These are phyloP conservation scores for Podila epicladia DNA, from an alignment of 192 early-diverging fungal species.

Conservation along the genomic window DNA sequence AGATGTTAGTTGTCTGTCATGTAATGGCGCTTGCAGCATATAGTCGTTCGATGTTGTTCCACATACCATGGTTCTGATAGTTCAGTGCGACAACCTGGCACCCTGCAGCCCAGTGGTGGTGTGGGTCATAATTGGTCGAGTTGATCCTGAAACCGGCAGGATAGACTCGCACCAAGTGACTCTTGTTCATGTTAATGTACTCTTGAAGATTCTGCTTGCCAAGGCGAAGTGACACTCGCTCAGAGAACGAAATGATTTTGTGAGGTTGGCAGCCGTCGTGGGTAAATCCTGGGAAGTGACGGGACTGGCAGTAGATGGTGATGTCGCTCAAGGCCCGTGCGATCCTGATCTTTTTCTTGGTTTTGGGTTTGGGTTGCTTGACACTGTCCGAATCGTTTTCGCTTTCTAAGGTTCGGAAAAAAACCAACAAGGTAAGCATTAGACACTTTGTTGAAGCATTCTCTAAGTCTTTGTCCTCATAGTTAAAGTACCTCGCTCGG, in stretches of 20 bases:
- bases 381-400: constrained; percentile 34
- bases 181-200: constrained; percentile 66
- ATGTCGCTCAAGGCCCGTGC: constrained; percentile 66
- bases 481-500: constrained; percentile 38
- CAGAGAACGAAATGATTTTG: constrained; percentile 75
- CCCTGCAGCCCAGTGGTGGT: constrained; percentile 82
- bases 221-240: constrained; percentile 66
- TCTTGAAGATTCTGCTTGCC: constrained; percentile 59
- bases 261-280: constrained; percentile 60
- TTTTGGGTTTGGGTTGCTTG: constrained; percentile 31
- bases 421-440: background rate
- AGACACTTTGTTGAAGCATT: background rate
- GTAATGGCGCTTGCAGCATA: too few species aligned
- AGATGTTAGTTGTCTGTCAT: background rate
- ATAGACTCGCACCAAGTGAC: constrained; percentile 81
- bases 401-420: constrained; percentile 34
- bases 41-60: too few species aligned
- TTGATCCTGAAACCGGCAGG: constrained; percentile 81
- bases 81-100: constrained; percentile 92
- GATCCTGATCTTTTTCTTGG: constrained; percentile 50
- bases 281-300: constrained; percentile 67
- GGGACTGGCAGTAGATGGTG: constrained; percentile 70
- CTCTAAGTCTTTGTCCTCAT: background rate
- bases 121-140: constrained; percentile 87
- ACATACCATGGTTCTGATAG: constrained; percentile 79